phyloP scores from a whole-genome alignment of 208 protist genomes.

The Lotmaria passim region DNA sequence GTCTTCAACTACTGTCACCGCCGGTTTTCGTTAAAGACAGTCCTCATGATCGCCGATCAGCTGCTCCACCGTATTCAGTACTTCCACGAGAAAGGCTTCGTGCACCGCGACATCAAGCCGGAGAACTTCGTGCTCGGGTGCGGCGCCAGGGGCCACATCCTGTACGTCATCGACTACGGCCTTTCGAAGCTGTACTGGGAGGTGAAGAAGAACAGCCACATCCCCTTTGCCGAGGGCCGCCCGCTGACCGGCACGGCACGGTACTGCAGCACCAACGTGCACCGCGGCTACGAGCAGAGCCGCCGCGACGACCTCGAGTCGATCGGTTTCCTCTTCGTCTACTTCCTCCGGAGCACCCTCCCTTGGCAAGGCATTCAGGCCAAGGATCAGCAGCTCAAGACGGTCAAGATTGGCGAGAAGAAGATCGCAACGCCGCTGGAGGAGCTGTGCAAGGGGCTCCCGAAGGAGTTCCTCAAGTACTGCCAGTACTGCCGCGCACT shows the following conservation, averaged over 20 bases:
- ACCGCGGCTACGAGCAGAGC: conserved; percentile 97
- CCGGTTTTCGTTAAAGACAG: conserved; percentile 98
- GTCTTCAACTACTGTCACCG: conserved; percentile 92
- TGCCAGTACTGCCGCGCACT: conserved; percentile 78
- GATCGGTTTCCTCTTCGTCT: conserved; percentile 93
- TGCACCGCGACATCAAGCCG: conserved; percentile 92
- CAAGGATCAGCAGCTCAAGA: conserved; percentile 77
- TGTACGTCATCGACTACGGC: conserved; percentile 98
- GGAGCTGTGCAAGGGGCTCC: conserved; percentile 71
- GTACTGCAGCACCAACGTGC: conserved; percentile 99
- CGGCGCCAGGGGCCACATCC: conserved; percentile 61
- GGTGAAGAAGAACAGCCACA: conserved; percentile 94
- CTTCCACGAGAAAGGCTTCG: conserved; percentile 80
- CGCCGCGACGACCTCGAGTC: conserved; percentile 95
- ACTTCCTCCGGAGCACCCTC: conserved; percentile 91
- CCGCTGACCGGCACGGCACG: conserved; percentile 98
- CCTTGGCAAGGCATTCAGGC: conserved; percentile 94
- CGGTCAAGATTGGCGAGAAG: conserved; percentile 81
- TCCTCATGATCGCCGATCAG: conserved; percentile 99
- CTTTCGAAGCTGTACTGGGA: conserved; percentile 99
- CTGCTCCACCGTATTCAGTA: conserved; percentile 91
- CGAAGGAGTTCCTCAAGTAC: conserved; percentile 73
- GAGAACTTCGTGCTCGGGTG: conserved; percentile 90
- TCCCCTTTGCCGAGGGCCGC: conserved; percentile 98
- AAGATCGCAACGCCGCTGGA: conserved; percentile 77